These are phyloP conservation scores for Nicotiana undulata DNA, from an alignment of 257 asterid species.

Conservation along the genomic window DNA sequence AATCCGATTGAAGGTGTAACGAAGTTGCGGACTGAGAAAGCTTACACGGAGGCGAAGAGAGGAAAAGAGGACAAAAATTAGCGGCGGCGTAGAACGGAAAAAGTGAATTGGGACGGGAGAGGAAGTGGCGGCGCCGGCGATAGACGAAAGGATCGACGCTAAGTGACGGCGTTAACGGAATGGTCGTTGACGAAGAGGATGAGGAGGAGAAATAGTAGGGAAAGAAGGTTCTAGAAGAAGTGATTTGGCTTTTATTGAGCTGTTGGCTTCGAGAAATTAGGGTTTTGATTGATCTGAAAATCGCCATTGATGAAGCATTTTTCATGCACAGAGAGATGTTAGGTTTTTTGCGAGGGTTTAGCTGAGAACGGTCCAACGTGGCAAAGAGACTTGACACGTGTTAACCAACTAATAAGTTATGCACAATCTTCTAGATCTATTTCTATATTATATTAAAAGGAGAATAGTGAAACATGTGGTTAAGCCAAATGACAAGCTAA, in stretches of 20 bases:
- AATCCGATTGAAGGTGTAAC: slow-evolving; percentile 63
- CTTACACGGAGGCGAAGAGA: slow-evolving; percentile 78
- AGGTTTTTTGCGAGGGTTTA: slow-evolving; percentile 14
- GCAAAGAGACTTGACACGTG: slow-evolving; percentile 17
- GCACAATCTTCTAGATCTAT: too few species aligned
- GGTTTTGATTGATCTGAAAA: slow-evolving; percentile 60
- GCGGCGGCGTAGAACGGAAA: slow-evolving; percentile 21
- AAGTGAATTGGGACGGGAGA: slow-evolving; percentile 40
- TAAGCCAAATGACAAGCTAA: too few species aligned
- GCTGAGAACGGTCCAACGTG: background rate
- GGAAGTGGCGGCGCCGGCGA: slow-evolving; percentile 38
- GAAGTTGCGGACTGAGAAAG: slow-evolving; percentile 89
- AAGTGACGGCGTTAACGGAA: slow-evolving; percentile 18
- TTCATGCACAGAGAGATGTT: background rate
- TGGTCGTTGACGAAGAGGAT: slow-evolving; percentile 19
- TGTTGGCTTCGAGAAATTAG: slow-evolving; percentile 44
- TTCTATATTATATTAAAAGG: too few species aligned
- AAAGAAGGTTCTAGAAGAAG: slow-evolving; percentile 32
- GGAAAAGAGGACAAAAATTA: slow-evolving; percentile 50
- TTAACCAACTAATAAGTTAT: background rate
- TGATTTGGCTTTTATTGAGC: background rate
- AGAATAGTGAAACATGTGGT: too few species aligned
- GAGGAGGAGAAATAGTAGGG: slow-evolving; percentile 30
- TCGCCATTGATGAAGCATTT: slow-evolving; percentile 54
- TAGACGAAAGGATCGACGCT: slow-evolving; percentile 18